Base-by-base conservation (phyloP, 2,329 filamentous ascomycete species). In the Epichloe hybrida region DNA sequence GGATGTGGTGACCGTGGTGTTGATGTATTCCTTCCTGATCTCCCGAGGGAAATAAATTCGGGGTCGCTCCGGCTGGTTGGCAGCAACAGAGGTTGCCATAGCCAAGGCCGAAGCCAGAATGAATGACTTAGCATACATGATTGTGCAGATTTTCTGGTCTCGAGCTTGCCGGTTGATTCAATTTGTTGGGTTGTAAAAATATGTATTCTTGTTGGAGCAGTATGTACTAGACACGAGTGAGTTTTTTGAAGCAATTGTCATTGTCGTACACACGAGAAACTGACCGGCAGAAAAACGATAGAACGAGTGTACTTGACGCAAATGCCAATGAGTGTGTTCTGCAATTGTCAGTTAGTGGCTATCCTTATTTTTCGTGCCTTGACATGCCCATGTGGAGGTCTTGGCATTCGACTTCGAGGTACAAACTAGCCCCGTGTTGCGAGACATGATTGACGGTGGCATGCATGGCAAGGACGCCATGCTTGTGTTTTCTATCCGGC, bases 281-380 rank as follows among this genome's bases (percentile, higher is more conserved):
- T 63, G 41, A 67, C 64, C 72, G 74, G 76, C 73, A 76, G 72
- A 67, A 64, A 63, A 60, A 58, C 60, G 60, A 63, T 66, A 59
- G 58, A 79, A 76, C 70, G 77, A 80, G 69, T 76, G 76, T 76
- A 77, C 70, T 76, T 78, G 76, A 79, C 74, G 70, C 64, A 59
- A 27, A 57, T 69, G 69, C 73, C 71, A 77, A 78, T 61, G 72
- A 77, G 68, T 64, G 74, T 73, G 58, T 53, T 64, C 61, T 64
- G 35, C 2, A 12, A 17, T 13, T 11, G 15, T 23, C 23, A 54
- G 61, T 49, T 47, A 60, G 59, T 48, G 4, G 15, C 7, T n/a
- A 13, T 44, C 34, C 5, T 5, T 23, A 2, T 3, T 13, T 4
- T 17, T 23, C 27, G 2, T 8, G 3, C 37, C 31, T 17, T 40